These are phyloP conservation scores for Bacidia rubella DNA, from an alignment of 495 filamentous ascomycete genomes.

Conservation along the genomic window DNA sequence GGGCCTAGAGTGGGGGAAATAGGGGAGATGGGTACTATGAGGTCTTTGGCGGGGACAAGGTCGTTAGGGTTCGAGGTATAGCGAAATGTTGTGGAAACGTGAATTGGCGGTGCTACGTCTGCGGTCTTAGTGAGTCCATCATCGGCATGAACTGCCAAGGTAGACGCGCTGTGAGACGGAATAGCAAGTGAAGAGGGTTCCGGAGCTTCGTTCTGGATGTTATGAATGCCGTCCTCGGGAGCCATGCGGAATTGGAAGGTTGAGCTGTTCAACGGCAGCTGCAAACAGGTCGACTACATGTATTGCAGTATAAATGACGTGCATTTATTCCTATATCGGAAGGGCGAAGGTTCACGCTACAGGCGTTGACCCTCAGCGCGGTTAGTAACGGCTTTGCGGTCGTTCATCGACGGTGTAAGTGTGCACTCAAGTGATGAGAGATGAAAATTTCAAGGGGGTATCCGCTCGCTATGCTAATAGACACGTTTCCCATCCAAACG, in stretches of 20 bases:
- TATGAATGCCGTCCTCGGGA: neutral
- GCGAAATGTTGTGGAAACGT: conserved; percentile 78
- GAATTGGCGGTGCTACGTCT: conserved; percentile 75
- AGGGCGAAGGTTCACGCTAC: neutral
- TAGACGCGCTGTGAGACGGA: conserved; percentile 29
- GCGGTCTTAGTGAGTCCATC: conserved; percentile 56
- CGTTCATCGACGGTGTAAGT: no score
- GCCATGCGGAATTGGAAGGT: neutral
- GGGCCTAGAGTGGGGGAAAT: neutral
- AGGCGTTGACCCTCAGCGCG: no score
- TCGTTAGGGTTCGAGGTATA: conserved; percentile 56
- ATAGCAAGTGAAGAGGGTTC: neutral
- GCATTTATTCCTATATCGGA: neutral
- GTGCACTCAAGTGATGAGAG: no score
- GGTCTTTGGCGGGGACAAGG: conserved; percentile 35
- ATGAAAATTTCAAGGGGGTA: no score
- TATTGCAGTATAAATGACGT: neutral
- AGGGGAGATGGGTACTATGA: conserved; percentile 9
- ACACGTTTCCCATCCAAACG: neutral
- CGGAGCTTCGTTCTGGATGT: neutral
- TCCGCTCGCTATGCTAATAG: neutral
- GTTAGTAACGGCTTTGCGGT: no score
- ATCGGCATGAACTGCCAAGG: conserved; percentile 75
- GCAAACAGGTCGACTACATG: neutral
- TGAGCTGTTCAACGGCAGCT: neutral